Evolutionary conservation across 2,329 filamentous ascomycete genomes (phyloP), one percentile per base, ranked within the genome.

Genomic region (Venturia pyrina): DNA sequence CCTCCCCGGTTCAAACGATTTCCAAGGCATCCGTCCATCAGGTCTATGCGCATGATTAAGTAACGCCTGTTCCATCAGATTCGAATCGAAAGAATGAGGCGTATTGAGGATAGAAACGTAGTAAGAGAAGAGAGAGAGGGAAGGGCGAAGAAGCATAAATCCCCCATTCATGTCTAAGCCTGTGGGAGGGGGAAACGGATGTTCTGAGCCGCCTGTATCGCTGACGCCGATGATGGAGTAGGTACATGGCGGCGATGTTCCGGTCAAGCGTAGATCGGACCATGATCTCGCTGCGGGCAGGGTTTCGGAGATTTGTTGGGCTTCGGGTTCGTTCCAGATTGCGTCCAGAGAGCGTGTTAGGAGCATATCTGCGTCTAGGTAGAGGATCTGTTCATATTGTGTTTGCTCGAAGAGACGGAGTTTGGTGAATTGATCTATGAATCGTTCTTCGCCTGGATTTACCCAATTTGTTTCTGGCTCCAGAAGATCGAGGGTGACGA

Each of bases 371-470:
- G 32, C 40, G 24, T 68, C 65, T 11, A 68, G 13, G 34, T 65
- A 68, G 15, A 67, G 60, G 8, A 68, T 57, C 8, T 66, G 66
- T 3, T 67, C 46, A 32, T 65, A 68, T 34, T 67, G 41, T 24
- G 24, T 62, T 44, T 66, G 41, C 24, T 65, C 62, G 32, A 65
- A 67, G 3, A 65, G 19, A 11, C 61, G 44, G 13, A 68, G 32
- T 48, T 68, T 68, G n/a, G 66, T 68, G 21, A 67, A 67, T 37
- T 67, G 48, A n/a, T 68, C 66, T 5, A 53, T 24, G 17, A 32
- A 67, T 17, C 63, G 63, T 24, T 37, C 61, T 41, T 37, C 24
- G 0, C 62, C 66, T 0, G 66, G 66, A n/a, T 44, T 64, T 5
- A 62, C 28, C 61, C 60, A 65, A 2, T 56, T 21, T 13, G 46